phyloP scores from a whole-genome alignment of 768 basidiomycete genomes.

The Paxillus rubicundulus region DNA sequence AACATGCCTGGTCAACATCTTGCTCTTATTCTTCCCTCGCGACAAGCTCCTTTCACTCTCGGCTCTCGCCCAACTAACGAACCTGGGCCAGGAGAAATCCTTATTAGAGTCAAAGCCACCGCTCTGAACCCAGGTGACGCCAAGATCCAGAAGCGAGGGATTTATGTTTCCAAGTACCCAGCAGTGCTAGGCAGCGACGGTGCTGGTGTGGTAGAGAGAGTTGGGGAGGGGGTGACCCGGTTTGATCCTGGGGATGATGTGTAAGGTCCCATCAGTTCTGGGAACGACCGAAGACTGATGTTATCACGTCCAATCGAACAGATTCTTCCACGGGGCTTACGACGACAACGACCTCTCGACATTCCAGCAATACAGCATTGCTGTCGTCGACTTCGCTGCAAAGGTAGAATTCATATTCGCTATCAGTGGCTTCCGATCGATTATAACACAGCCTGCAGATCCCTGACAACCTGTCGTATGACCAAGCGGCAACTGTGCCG shows the following conservation, averaged over 20 bases:
- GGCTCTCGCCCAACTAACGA: constrained; percentile 34
- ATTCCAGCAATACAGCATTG: constrained; percentile 47
- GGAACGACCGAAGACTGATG: constrained; percentile 19
- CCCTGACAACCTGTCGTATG: constrained; percentile 45
- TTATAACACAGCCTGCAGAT: constrained; percentile 35
- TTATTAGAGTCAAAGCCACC: constrained; percentile 46
- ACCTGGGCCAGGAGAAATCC: constrained; percentile 47
- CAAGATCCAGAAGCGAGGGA: constrained; percentile 43
- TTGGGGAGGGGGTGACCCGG: constrained; percentile 50
- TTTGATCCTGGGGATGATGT: constrained; percentile 54
- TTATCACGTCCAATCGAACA: constrained; percentile 22
- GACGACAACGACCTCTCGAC: constrained; percentile 36
- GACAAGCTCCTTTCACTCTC: constrained; percentile 37
- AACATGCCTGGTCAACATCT: constrained; percentile 27
- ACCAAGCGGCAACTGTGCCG: constrained; percentile 48
- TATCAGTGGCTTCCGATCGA: neutral
- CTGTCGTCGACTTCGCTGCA: constrained; percentile 37
- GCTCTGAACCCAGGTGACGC: constrained; percentile 55
- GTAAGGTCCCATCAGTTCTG: constrained; percentile 31
- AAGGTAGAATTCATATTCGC: constrained; percentile 31
- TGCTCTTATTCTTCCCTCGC: constrained; percentile 30
- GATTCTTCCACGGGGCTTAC: constrained; percentile 41
- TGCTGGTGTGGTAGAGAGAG: constrained; percentile 49
- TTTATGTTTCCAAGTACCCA: constrained; percentile 42
- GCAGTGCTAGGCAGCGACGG: constrained; percentile 48